Evolutionary conservation across 768 basidiomycete species (phyloP).

Genomic region (Termitomyces heimii): DNA sequence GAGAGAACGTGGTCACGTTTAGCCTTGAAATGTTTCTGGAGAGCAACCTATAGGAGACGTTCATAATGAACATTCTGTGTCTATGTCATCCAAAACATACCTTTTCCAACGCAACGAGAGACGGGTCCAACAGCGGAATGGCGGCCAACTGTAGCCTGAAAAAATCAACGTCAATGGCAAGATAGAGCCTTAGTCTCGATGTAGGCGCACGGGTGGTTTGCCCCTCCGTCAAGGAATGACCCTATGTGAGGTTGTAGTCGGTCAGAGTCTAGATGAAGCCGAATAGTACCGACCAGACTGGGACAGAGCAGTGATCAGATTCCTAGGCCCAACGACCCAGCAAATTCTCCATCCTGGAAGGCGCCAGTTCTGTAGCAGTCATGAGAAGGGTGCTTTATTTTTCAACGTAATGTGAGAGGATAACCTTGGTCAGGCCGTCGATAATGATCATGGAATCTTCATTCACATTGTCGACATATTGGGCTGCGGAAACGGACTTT

Average conservation of each 20-base stretch:
- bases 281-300: slow-evolving; percentile 55
- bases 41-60: slow-evolving; percentile 45
- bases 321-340: slow-evolving; percentile 91
- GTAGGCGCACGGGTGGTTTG: slow-evolving; percentile 76
- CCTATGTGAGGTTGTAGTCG: slow-evolving; percentile 26
- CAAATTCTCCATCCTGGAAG: slow-evolving; percentile 93
- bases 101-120: slow-evolving; percentile 65
- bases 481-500: slow-evolving; percentile 74
- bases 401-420: not conserved
- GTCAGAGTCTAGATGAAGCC: not conserved
- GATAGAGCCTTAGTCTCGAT: not conserved
- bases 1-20: slow-evolving; percentile 89
- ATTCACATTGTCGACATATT: slow-evolving; percentile 84
- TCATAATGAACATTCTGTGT: not conserved
- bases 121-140: slow-evolving; percentile 72
- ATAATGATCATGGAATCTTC: slow-evolving; percentile 80
- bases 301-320: slow-evolving; percentile 83
- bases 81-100: slow-evolving; percentile 17
- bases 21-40: slow-evolving; percentile 85
- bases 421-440: slow-evolving; percentile 88
- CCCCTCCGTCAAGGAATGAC: slow-evolving; percentile 92
- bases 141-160: slow-evolving; percentile 82
- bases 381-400: not conserved
- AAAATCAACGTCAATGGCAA: not conserved
- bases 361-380: slow-evolving; percentile 73